Conservation (phyloP, 2,329 filamentous ascomycete genomes). For the Beauveria bassiana region DNA sequence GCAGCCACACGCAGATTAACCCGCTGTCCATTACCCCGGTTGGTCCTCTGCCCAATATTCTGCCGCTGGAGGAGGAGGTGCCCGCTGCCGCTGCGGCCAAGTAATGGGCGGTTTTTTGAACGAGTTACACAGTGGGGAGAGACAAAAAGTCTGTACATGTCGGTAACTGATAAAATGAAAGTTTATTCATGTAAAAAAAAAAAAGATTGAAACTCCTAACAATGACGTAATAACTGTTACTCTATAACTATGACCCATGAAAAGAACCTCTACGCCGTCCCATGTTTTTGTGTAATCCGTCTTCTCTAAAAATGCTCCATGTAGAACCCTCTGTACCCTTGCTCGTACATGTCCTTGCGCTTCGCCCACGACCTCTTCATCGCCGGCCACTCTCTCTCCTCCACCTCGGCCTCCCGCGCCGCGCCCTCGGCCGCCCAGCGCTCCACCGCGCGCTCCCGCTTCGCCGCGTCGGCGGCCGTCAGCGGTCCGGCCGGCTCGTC, state of each 20-base stretch:
- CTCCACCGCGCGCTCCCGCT: neutral
- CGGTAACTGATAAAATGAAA: too few relatives aligned
- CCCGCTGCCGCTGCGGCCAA: conserved; percentile 28
- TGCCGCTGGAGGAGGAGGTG: conserved; percentile 74
- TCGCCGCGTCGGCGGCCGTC: neutral
- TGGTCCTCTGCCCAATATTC: conserved; percentile 75
- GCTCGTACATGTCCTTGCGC: neutral
- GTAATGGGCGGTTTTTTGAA: neutral
- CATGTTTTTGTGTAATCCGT: neutral
- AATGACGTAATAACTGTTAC: neutral
- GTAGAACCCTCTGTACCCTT: neutral
- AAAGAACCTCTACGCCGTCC: neutral
- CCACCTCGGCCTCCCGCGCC: neutral
- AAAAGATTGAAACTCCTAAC: neutral
- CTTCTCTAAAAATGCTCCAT: neutral
- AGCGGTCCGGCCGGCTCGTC: neutral
- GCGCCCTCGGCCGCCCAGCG: neutral
- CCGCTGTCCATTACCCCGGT: conserved; percentile 70
- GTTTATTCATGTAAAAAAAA: too few relatives aligned
- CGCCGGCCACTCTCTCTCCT: neutral
- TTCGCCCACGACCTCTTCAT: neutral
- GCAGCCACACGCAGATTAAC: conserved; percentile 59
- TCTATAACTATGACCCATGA: neutral
- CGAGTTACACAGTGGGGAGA: too few relatives aligned
- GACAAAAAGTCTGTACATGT: too few relatives aligned